Evolutionary conservation across 1,284 basidiomycete genomes (phyloP), one percentile per base, ranked within the genome.

Genomic region (Cryptococcus jaspeensis): DNA sequence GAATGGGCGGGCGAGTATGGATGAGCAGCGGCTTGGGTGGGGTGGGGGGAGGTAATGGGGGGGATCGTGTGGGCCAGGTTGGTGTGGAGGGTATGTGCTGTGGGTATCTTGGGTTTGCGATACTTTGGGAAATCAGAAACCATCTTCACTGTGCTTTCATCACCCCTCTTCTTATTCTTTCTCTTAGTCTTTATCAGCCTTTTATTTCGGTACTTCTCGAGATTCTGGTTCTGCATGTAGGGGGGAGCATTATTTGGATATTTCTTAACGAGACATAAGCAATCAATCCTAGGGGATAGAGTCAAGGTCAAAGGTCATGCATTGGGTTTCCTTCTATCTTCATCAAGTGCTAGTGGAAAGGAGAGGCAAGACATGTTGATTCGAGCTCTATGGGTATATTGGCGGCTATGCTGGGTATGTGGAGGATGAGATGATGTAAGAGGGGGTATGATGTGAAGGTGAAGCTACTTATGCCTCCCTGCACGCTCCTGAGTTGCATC

Each of bases 401-500:
- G n/a, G n/a, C n/a, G n/a, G n/a, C n/a, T n/a, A 32, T 32, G 28
- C 28, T 9, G 28, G 28, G 28, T 32, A 32, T 32, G 28, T 32
- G 9, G 9, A 5, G 28, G 4, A 9, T 32, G 28, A 32, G 28
- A 32, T 9, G 28, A 32, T 11, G 1, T 12, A 15, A 32, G 45
- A 47, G n/a, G n/a, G n/a, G n/a, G n/a, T n/a, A n/a, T n/a, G n/a
- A 32, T 9, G 9, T 32, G 9, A 9, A 9, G 28, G 28, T 32
- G 28, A 5, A 32, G 12, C 6, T 32, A 47, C 53, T 23, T 55
- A 52, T 62, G 52, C 51, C 81, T 61, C 16, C 82, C 82, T 0
- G 79, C 80, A 0, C 93, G 82, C 76, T 97, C 93, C 51, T 90
- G 80, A 23, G 78, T 79, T 12, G 84, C 89, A 69, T 96, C 92